Base-by-base conservation (phyloP, 495 filamentous ascomycete genomes). In the Pseudotulostoma volvatum region DNA sequence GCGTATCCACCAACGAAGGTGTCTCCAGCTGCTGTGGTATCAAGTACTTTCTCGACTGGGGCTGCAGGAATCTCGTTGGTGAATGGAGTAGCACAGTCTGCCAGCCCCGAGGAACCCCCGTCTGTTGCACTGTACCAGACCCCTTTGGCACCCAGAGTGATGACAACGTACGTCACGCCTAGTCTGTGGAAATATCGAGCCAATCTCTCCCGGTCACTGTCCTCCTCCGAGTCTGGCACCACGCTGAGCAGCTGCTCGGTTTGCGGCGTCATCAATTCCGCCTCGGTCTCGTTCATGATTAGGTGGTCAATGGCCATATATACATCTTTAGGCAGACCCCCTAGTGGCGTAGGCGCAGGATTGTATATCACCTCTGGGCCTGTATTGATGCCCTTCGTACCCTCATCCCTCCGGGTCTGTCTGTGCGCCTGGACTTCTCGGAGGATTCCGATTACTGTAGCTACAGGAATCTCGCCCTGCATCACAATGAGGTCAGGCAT, bases 21-120 rank as follows among this genome's bases (percentile, higher is more conserved):
- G 56, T 97, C 90, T 0, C 90, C 90, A 11, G 88, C 90, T 0
- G 79, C 88, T 3, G 90, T 97, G 4, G 88, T 96, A 60, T 97
- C 90, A 4, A 93, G 69, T 15, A 94, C 88, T 39, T 67, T 73
- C 47, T 50, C 62, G 43, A 68, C 73, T 51, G 67, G 74, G 46
- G 65, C 68, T 7, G 74, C 77, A 11, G 58, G 60, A 4, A 66
- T 48, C 39, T 68, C 47, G 28, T 60, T 53, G 7, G 55, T 59
- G 18, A 61, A 59, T 18, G 56, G 50, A n/a, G 39, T 42, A 2
- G 46, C 46, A 5, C 57, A 55, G 38, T 63, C 53, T 13, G 43
- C 53, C 5, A 50, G 46, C 34, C 69, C 55, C 7, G 66, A 66
- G 9, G 51, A 54, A 15, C 55, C 48, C 2, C 56, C 59, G 20